Evolutionary conservation across 768 basidiomycete genomes (phyloP), one percentile per base, ranked within the genome.

Genomic region (Boletellus ananas): DNA sequence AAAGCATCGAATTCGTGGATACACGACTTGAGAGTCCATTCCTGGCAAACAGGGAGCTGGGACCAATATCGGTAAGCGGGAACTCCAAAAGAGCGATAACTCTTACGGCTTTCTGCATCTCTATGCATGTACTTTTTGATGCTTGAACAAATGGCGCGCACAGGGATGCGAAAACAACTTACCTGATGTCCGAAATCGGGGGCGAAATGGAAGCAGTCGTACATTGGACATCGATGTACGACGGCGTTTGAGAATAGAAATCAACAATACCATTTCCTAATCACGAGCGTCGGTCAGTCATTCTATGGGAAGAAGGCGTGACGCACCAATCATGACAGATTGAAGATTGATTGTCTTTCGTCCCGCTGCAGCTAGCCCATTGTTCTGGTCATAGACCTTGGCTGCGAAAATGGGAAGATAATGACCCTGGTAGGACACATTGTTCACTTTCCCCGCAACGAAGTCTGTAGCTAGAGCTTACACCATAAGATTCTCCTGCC

Each of bases 401-500:
- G 73, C 59, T 3, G 75, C 76, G 48, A 74, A 78, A 1, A 74
- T 66, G 11, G 78, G 79, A 11, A 79, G 62, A 49, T 76, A 78
- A 6, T 70, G 70, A 4, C 78, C 78, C 75, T 79, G 31, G 16
- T 3, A 42, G 9, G 39, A 41, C 18, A 21, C 13, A 13, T 23
- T n/a, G 25, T 41, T 27, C 18, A 38, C 18, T 20, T 14, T 7
- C 37, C 20, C 17, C 14, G 20, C 16, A 16, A 23, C 17, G 13
- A 7, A 25, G 14, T 40, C 6, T 14, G 21, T 14, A 16, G 7
- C 4, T 12, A 39, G 38, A 6, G 12, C 44, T 45, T 51, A 77
- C 79, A n/a, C 68, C 79, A 33, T 79, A 79, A 1, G 77, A 79
- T 62, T 79, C 74, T 17, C 73, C 81, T 7, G 79, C 70, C 71